phyloP scores from a whole-genome alignment of 306 rosid species.

The Pterocarpus santalinus region DNA sequence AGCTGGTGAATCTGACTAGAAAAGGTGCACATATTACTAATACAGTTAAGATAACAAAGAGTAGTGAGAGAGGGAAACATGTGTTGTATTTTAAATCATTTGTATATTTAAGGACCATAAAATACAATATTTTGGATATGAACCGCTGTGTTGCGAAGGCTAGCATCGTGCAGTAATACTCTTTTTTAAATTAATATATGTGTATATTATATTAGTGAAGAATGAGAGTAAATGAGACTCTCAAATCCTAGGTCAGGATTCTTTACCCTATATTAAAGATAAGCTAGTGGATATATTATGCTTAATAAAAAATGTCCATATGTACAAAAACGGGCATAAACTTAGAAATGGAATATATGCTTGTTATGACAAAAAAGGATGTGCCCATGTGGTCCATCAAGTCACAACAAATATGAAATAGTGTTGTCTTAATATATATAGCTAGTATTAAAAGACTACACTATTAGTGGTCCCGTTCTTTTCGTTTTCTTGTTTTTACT shows the following conservation, averaged over 20 bases:
- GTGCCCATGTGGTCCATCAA: slow-evolving; percentile 54
- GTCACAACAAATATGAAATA: slow-evolving; percentile 19
- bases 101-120: background rate
- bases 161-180: background rate
- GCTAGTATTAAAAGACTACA: slow-evolving; percentile 43
- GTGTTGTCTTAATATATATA: slow-evolving; percentile 19
- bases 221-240: background rate
- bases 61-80: background rate
- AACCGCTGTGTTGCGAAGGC: background rate
- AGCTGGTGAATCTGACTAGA: background rate
- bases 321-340: slow-evolving; percentile 46
- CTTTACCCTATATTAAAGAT: background rate
- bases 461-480: slow-evolving; percentile 44
- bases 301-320: slow-evolving; percentile 4
- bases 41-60: background rate
- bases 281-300: slow-evolving; percentile 27
- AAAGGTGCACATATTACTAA: background rate
- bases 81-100: background rate
- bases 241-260: background rate
- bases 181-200: background rate
- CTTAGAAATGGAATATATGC: slow-evolving; percentile 35
- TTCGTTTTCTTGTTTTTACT: background rate
- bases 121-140: background rate
- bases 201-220: background rate
- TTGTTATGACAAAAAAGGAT: slow-evolving; percentile 45